Evolutionary conservation across 2,329 filamentous ascomycete genomes (phyloP), one percentile per base, ranked within the genome.

Genomic region (Triangularia verruculosa): DNA sequence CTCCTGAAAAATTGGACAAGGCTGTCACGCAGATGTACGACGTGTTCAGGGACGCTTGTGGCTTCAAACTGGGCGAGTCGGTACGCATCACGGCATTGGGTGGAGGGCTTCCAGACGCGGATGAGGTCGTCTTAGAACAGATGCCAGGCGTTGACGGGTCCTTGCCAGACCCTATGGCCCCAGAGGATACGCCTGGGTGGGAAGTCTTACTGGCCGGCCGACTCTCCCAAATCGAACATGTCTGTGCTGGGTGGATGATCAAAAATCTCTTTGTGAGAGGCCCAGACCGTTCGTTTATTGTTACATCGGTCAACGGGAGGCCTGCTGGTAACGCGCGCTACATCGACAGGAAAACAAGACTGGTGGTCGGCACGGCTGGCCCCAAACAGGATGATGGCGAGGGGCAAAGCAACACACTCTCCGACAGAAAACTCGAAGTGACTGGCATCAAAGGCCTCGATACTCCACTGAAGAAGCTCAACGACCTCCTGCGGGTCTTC

Each of bases 21-120:
- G 84, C 88, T 66, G 82, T 92, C 62, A 80, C 90, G 57, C 83
- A 93, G 80, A 86, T 91, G 79, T 88, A 91, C 22, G 88, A 91
- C 66, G 81, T 86, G 5, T 86, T 96, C 61, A 89, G 91, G 66
- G 88, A 90, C 34, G 83, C 86, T 6, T 90, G 90, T 68, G 86
- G 86, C 0, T 84, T 96, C 69, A 89, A 89, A 65, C 79, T 95
- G 3, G 87, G 87, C 15, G 90, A 93, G 57, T 83, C 86, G 58
- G 78, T 84, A 32, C 76, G 76, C 32, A 79, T 96, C 56, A 81
- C 82, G 7, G 83, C 93, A 24, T 79, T 82, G 1, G 80, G 81
- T 7, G 77, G 76, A 1, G 69, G 77, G 1, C 75, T 89, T 11
- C 78, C 81, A 0, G 82, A 84, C 22, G 85, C 87, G 5, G 79